Evolutionary conservation across 164 flowering plant genomes (phyloP).

Genomic region (Magnolia sinica): DNA sequence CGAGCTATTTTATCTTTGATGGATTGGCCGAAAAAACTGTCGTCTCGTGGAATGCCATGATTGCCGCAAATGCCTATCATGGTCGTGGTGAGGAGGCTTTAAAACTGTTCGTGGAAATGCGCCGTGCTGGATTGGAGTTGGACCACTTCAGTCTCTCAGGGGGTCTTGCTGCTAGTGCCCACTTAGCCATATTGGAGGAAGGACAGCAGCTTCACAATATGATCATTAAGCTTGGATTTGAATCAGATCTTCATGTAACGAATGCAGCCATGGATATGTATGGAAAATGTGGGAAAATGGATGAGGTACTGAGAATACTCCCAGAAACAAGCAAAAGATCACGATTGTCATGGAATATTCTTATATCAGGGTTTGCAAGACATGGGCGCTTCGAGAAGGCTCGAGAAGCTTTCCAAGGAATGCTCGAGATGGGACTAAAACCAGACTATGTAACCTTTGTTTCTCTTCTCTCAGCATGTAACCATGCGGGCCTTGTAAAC

Average conservation of each 20-base stretch:
- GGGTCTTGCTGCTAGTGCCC: slow-evolving; percentile 58
- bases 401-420: slow-evolving; percentile 57
- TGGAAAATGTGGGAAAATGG: slow-evolving; percentile 71
- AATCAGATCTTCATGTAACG: slow-evolving; percentile 42
- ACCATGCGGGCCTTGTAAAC: slow-evolving; percentile 77
- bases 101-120: slow-evolving; percentile 50
- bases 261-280: slow-evolving; percentile 83
- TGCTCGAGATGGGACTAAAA: slow-evolving; percentile 45
- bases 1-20: slow-evolving; percentile 49
- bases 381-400: slow-evolving; percentile 66
- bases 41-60: slow-evolving; percentile 68
- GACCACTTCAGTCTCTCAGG: slow-evolving; percentile 76
- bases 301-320: slow-evolving; percentile 45
- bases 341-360: slow-evolving; percentile 64
- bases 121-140: slow-evolving; percentile 35
- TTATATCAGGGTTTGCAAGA: slow-evolving; percentile 71
- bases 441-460: slow-evolving; percentile 82
- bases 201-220: slow-evolving; percentile 67
- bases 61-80: slow-evolving; percentile 69
- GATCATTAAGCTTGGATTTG: slow-evolving; percentile 57
- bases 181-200: slow-evolving; percentile 57
- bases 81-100: slow-evolving; percentile 66
- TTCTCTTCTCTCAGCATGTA: slow-evolving; percentile 80
- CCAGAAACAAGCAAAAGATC: slow-evolving; percentile 43
- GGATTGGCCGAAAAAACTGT: slow-evolving; percentile 31